Evolutionary conservation across 1,284 basidiomycete genomes (phyloP).

Genomic region (Tetrapyrgos nigripes): DNA sequence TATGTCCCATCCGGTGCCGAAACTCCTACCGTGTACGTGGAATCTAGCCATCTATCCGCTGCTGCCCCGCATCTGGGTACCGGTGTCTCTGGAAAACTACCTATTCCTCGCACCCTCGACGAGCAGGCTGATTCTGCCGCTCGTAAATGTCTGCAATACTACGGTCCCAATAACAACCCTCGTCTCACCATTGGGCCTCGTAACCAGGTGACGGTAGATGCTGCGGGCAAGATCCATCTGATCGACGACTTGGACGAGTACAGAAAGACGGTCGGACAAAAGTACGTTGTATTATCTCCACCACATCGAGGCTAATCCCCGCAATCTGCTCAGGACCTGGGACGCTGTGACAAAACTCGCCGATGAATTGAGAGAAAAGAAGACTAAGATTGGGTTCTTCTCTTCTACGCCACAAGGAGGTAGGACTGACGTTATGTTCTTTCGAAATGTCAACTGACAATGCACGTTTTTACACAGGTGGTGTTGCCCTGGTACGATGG

Average conservation of each 20-base stretch:
- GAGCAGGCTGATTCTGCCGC: constrained; percentile 86
- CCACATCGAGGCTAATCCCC: neutral
- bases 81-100: constrained; percentile 61
- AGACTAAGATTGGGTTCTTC: constrained; percentile 88
- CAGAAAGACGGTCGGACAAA: constrained; percentile 66
- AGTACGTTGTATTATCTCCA: constrained; percentile 33
- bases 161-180: constrained; percentile 80
- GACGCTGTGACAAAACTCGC: constrained; percentile 79
- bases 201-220: constrained; percentile 83
- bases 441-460: constrained; percentile 17
- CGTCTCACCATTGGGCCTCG: constrained; percentile 78
- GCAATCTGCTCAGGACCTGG: constrained; percentile 61
- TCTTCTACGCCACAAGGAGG: constrained; percentile 91
- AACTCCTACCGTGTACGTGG: constrained; percentile 72
- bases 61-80: constrained; percentile 49
- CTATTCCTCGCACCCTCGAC: constrained; percentile 77
- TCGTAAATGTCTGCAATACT: constrained; percentile 82
- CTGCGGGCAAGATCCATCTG: constrained; percentile 80
- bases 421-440: constrained; percentile 39
- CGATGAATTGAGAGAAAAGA: constrained; percentile 81
- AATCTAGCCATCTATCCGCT: constrained; percentile 21
- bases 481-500: constrained; percentile 79
- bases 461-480: constrained; percentile 55
- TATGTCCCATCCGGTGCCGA: constrained; percentile 76
- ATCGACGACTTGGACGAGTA: constrained; percentile 79